Evolutionary conservation across 371 early-diverging fungal species (phyloP), one percentile per base, ranked within the genome.

Genomic region (Mucor sp.): DNA sequence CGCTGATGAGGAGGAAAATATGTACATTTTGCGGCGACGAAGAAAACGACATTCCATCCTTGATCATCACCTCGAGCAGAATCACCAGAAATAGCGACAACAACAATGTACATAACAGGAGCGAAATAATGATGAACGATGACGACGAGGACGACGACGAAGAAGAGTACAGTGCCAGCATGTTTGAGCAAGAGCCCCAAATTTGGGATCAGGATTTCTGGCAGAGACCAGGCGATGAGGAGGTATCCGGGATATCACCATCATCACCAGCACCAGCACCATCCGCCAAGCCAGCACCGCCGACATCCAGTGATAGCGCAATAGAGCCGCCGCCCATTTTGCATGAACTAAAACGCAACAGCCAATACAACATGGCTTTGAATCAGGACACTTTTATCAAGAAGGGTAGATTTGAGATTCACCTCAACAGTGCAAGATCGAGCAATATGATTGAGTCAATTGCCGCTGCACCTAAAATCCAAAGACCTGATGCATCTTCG

Each of bases 391-490:
- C 67, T 4, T 43, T 21, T 37, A 66, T 80, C n/a, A 73, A 71
- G 47, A 74, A 71, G 62, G 81, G 81, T 19, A 66, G 81, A 30
- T 80, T 80, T 67, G 81, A 80, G 58, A 77, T 80, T 15, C 60
- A 56, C 21, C n/a, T 67, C 21, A 48, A 48, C 21, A 48, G 48
- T 23, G 21, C 48, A 23, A 21, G 9, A 48, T 53, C 62, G 23
- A 37, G 60, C 8, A 25, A 43, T 19, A 58, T 17, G 47, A 58
- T 28, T 12, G 50, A 33, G 11, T 39, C n/a, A 61, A 61, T 61
- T 39, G 35, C 33, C 28, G 41, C 61, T 33, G 41, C 67, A 47
- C 33, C 32, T 35, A 59, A 59, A 59, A n/a, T 43, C 21, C 58
- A 55, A 3, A 27, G 23, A 19, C 48, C 48, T 48, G 48, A 48